Base-by-base conservation (phyloP, 768 basidiomycete species). In the Phallus indusiatus region DNA sequence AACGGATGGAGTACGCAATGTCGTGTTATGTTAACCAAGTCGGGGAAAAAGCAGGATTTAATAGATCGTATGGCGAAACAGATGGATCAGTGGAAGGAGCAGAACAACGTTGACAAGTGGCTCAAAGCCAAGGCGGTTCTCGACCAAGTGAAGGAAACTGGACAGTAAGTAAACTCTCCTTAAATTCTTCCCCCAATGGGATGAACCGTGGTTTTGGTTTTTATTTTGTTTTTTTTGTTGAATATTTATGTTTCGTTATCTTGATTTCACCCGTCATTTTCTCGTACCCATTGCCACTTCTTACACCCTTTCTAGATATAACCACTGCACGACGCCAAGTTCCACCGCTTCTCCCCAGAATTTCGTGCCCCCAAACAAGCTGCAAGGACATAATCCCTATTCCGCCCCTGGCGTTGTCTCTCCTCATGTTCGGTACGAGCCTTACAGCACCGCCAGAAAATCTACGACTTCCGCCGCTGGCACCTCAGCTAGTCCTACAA, bases 1-100 rank as follows among this genome's bases (percentile, higher is more conserved):
- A 70, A 76, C 42, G 85, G 85, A 22, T 76, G 92, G 64, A 90
- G 90, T 73, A 87, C 88, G 37, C 85, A 90, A 69, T 90, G 89
- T 67, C 73, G 73, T 55, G 80, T 81, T 4, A 77, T 79, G 64
- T 74, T 90, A 28, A 75, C 80, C 56, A 90, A 88, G 71, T 78
- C 87, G 11, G 90, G 90, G 24, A 91, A 88, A 75, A 93, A 93
- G 68, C 86, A 90, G 65, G 91, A 92, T 35, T 79, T 92, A 51
- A 90, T 91, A 67, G 87, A 90, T 68, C 79, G 88, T 62, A 85
- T 93, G 61, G 71, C 80, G 49, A 64, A 65, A 8, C 74, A 78
- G 62, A 71, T 92, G 64, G 83, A 86, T 61, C 60, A 66, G 54
- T 90, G 86, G 85, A 79, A 79, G 67, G 69, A 70, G 54, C 69